Evolutionary conservation across 1,284 basidiomycete species (phyloP), one percentile per base, ranked within the genome.

Genomic region (Sanghuangporus sanghuang): DNA sequence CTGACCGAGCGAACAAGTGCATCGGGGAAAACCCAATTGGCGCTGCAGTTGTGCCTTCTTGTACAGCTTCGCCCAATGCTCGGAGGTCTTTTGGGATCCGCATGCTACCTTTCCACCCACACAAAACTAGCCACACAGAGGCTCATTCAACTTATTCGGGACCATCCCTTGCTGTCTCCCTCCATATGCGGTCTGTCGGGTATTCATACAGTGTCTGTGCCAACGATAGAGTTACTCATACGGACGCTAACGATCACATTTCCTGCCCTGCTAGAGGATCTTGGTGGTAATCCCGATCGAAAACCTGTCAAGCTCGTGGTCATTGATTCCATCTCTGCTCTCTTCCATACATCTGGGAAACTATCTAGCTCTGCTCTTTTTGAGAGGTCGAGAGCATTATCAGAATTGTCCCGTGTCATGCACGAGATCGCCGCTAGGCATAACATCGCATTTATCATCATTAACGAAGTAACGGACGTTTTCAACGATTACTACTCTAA

Each of bases 391-490:
- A 83, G 82, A 66, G 80, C 83, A 66, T 78, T 96, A 21, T 79
- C 82, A n/a, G 78, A 84, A 61, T 81, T 93, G 52, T 85, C 91
- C 0, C 75, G 79, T 16, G 76, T 83, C 53, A 81, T 96, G 6
- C 92, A 95, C 72, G 69, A 73, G 2, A 76, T 95, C 16, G 92
- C 92, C 0, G 77, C 76, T 66, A 78, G 75, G 63, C 79, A 89
- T 69, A 76, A 79, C 40, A 73, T 96, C 27, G 92, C 92, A 0
- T 78, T 96, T 38, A 76, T 96, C 32, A 86, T 96, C 44, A 76
- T 97, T 53, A 96, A 96, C 73, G 91, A 95, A 73, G 92, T 95
- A 2, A 80, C 85, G n/a, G 90, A 94, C 69, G 85, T 85, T 6
- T 87, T 93, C 66, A 75, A 83, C 36, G 75, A 73, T 16, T 69